Evolutionary conservation across 129 eudicot genomes (phyloP).

Genomic region (Flaveria brownii): DNA sequence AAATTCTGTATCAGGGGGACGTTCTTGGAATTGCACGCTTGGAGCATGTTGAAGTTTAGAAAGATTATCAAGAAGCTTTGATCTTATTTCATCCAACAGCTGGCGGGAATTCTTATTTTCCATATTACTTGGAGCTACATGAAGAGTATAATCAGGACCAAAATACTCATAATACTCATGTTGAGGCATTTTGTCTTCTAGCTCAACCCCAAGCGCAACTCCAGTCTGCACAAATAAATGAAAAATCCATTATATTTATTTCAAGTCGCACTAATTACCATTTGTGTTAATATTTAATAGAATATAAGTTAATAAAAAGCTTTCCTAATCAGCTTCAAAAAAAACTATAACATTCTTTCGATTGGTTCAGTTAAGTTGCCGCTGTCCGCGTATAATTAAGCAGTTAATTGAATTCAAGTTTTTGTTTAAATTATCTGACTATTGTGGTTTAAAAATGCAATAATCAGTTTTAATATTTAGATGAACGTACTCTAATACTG

Average conservation of each 20-base stretch:
- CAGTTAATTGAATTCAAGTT: no score
- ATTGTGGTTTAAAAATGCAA: background rate
- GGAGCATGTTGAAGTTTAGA: slow-evolving; percentile 97
- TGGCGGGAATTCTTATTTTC: slow-evolving; percentile 89
- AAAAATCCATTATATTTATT: background rate
- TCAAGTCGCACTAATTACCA: background rate
- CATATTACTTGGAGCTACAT: slow-evolving; percentile 98
- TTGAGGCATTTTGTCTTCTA: slow-evolving; percentile 93
- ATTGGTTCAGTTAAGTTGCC: background rate
- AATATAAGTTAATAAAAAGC: background rate
- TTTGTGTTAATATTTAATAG: background rate
- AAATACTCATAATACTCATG: slow-evolving; percentile 92
- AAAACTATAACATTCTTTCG: background rate
- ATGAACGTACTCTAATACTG: background rate
- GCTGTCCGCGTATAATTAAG: background rate
- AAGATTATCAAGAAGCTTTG: slow-evolving; percentile 85
- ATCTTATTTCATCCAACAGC: slow-evolving; percentile 71
- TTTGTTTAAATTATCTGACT: background rate
- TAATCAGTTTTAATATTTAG: background rate
- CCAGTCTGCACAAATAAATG: slow-evolving; percentile 60
- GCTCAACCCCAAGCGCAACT: slow-evolving; percentile 89
- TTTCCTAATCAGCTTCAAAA: slow-evolving; percentile 5
- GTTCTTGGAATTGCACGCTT: slow-evolving; percentile 92
- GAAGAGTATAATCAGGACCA: slow-evolving; percentile 96
- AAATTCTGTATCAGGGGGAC: slow-evolving; percentile 92